Percentiles rank a stretch among this genome's conserved stretches.
These are phyloP conservation scores for Trypanosoma caninum DNA, from an alignment of 208 protist species.

Conservation along the genomic window DNA sequence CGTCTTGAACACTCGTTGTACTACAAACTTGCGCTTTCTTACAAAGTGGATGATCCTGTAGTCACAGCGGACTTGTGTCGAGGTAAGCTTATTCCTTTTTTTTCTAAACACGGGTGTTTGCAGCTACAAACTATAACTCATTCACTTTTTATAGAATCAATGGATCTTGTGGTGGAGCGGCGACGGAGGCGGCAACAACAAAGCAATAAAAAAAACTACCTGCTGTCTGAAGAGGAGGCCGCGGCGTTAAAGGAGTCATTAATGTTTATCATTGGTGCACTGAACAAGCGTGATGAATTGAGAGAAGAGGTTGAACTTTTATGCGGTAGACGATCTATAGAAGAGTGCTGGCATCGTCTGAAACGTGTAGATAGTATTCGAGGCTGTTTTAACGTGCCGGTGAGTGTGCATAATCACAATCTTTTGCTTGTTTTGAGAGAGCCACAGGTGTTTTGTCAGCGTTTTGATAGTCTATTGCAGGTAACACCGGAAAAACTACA, in stretches of 20 bases:
- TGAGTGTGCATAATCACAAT: neutral
- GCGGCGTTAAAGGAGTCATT: constrained; percentile 17
- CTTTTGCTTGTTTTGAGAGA: constrained; percentile 13
- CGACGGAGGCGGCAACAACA: no score
- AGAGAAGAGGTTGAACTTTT: constrained; percentile 7
- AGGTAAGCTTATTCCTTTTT: constrained; percentile 50
- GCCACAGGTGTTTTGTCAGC: constrained; percentile 7
- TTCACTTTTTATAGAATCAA: constrained; percentile 51
- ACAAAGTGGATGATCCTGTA: constrained; percentile 34
- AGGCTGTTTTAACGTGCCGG: neutral
- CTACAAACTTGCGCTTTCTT: constrained; percentile 48
- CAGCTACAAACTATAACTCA: constrained; percentile 47
- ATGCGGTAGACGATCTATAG: neutral
- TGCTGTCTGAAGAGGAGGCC: constrained; percentile 10
- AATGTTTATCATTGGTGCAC: constrained; percentile 16
- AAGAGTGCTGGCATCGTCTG: constrained; percentile 12
- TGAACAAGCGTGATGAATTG: neutral
- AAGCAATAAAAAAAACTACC: no score
- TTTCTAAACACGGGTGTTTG: constrained; percentile 41
- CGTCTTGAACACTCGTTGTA: constrained; percentile 48
- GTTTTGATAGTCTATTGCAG: neutral
- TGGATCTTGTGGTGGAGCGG: constrained; percentile 31
- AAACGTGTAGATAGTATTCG: neutral
- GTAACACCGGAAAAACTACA: neutral
- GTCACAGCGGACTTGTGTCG: constrained; percentile 38